These are phyloP conservation scores for Ilex paraguariensis DNA, from an alignment of 305 asterid species.

Conservation along the genomic window DNA sequence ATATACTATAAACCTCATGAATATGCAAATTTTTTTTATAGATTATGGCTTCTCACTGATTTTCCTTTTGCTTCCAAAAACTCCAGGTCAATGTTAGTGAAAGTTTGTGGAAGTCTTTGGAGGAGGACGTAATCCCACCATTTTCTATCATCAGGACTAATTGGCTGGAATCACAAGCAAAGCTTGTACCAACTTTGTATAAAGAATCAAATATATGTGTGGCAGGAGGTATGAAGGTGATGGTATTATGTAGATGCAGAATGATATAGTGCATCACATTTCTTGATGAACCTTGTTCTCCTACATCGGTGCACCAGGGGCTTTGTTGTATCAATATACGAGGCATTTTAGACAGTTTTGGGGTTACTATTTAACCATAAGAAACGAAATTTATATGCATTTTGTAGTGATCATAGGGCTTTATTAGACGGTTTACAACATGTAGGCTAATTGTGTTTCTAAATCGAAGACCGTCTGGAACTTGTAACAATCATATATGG, in stretches of 20 bases:
- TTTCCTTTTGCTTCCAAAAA: constrained; percentile 16
- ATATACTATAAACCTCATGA: too few relatives aligned
- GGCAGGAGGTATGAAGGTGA: constrained; percentile 89
- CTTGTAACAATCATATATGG: too few relatives aligned
- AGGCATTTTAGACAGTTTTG: too few relatives aligned
- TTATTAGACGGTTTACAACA: too few relatives aligned
- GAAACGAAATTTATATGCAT: too few relatives aligned
- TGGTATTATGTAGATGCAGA: constrained; percentile 28
- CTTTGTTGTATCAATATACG: neutral
- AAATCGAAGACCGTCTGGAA: too few relatives aligned
- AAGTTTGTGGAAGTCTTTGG: constrained; percentile 78
- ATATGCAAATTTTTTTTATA: too few relatives aligned
- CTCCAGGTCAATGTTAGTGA: constrained; percentile 67
- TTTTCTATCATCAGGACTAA: constrained; percentile 58
- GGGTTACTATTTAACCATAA: too few relatives aligned
- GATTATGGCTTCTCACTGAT: neutral
- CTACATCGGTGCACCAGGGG: constrained; percentile 2
- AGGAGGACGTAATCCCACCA: constrained; percentile 82
- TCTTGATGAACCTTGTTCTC: constrained; percentile 15
- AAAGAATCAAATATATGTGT: constrained; percentile 87
- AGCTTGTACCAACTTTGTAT: constrained; percentile 53
- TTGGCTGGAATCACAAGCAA: constrained; percentile 85
- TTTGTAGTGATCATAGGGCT: too few relatives aligned
- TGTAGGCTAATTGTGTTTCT: too few relatives aligned
- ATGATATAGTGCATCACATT: constrained; percentile 8